A percentile compares a stretch with the other conserved stretches of the same genome.
phyloP scores from a whole-genome alignment of 495 filamentous ascomycete species.

The Sabuloglossum arenarium region DNA sequence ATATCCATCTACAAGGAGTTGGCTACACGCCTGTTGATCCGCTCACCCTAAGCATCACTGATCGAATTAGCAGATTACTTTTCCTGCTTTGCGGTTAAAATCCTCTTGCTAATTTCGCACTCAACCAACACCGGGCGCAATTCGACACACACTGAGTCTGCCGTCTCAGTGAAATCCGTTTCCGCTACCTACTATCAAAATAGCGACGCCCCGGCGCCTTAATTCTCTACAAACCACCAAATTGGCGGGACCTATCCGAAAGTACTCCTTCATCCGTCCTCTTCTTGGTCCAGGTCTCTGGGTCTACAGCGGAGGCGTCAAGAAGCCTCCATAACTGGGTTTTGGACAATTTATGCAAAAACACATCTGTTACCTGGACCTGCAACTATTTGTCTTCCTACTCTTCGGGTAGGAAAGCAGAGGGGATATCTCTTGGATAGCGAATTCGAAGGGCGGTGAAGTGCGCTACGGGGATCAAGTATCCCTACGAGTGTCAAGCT shows the following conservation, averaged over 20 bases:
- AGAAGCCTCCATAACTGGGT: constrained; percentile 88
- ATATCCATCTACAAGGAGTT: too few relatives aligned
- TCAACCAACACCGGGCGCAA: background rate
- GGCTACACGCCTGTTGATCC: too few relatives aligned
- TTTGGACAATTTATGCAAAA: background rate
- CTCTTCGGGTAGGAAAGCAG: background rate
- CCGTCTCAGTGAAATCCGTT: background rate
- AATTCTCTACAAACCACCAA: constrained; percentile 35
- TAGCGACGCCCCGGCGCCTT: constrained; percentile 1
- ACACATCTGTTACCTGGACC: background rate
- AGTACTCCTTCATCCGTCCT: constrained; percentile 73
- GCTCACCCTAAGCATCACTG: too few relatives aligned
- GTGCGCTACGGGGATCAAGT: constrained; percentile 18
- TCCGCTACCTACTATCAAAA: background rate
- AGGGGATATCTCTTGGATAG: background rate
- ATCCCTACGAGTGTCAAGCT: constrained; percentile 20
- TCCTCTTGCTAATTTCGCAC: background rate
- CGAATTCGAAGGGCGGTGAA: constrained; percentile 6
- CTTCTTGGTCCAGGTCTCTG: constrained; percentile 77
- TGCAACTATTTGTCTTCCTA: background rate
- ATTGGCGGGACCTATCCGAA: constrained; percentile 81
- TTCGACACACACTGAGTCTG: background rate
- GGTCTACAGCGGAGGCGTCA: constrained; percentile 90
- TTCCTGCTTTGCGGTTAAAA: too few relatives aligned
- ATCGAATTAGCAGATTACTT: too few relatives aligned